Evolutionary conservation across 1,284 basidiomycete genomes (phyloP), one percentile per base, ranked within the genome.

Genomic region (Filobasidium uniguttulatum): DNA sequence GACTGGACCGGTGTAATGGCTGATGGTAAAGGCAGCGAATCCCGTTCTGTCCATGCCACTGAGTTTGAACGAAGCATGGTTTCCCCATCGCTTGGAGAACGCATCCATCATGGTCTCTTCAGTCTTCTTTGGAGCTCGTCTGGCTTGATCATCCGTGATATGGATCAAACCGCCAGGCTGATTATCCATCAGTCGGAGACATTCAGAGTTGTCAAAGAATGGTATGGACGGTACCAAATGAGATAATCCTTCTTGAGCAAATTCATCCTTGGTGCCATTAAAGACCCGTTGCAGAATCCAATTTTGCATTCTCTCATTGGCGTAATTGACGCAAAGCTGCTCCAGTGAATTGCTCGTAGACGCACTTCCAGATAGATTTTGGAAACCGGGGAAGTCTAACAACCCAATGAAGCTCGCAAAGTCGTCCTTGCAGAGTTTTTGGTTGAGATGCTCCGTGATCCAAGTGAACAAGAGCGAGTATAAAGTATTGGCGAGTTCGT

Each of bases 141-240:
- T 76, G 9, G 89, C 84, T 68, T 96, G 89, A 63, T 98, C 93
- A 64, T 97, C 91, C 81, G 97, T 88, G 67, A 97, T 97, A 63
- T 93, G 87, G 47, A 96, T 81, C 28, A 98, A 75, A 3, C 94
- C 93, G 14, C 88, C 87, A 2, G 88, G 90, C 57, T 77, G 76
- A 64, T 89, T 83, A 60, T 88, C 83, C 37, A 98, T 72, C 41
- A 99, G 73, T 10, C 86, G 80, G 29, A 97, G 68, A 57, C 85
- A 88, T 64, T 97, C 90, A 14, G 83, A 69, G 66, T 97, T 96
- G 71, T 94, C 88, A 64, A 89, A 90, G 72, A 84, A 91, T 7
- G 61, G 56, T 0, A 89, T 70, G 4, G 79, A 75, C 0, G 84
- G 85, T 1, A 83, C 77, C 49, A 78, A 74, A 12, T 73, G 74